Evolutionary conservation across 106 monocot genomes (phyloP).

Genomic region (Platanthera guangdongensis): DNA sequence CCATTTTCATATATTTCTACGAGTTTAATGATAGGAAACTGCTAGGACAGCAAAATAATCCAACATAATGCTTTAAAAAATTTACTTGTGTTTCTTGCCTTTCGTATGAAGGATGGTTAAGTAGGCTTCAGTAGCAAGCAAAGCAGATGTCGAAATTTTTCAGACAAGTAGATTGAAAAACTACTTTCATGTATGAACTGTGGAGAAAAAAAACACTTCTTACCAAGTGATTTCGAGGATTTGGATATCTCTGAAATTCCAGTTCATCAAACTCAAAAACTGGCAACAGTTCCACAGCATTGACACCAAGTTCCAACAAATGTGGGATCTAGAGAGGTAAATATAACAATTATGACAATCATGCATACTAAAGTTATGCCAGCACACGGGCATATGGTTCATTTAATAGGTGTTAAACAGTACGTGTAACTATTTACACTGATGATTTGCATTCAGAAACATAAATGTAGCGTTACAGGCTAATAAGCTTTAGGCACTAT

Average conservation of each 20-base stretch:
- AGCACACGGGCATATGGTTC: neutral
- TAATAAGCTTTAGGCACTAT: neutral
- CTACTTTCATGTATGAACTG: neutral
- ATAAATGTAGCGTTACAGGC: neutral
- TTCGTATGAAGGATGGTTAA: neutral
- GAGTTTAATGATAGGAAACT: no score
- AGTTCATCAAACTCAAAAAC: slow-evolving; percentile 98
- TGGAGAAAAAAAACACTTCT: neutral
- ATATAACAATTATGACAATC: neutral
- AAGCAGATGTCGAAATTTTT: neutral
- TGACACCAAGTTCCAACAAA: slow-evolving; percentile 84
- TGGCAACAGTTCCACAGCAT: slow-evolving; percentile 91
- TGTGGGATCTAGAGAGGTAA: slow-evolving; percentile 61
- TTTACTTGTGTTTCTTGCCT: neutral
- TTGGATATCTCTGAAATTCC: slow-evolving; percentile 79
- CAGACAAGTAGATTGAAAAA: neutral
- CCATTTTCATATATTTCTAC: no score
- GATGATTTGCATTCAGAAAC: neutral
- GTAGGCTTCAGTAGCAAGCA: neutral
- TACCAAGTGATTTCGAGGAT: slow-evolving; percentile 96
- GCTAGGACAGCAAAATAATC: no score
- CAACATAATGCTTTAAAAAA: neutral
- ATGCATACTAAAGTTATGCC: neutral
- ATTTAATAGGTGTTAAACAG: neutral
- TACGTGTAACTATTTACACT: neutral